These are phyloP conservation scores for Lichenothelia convexa DNA, from an alignment of 495 filamentous ascomycete genomes.

Conservation along the genomic window DNA sequence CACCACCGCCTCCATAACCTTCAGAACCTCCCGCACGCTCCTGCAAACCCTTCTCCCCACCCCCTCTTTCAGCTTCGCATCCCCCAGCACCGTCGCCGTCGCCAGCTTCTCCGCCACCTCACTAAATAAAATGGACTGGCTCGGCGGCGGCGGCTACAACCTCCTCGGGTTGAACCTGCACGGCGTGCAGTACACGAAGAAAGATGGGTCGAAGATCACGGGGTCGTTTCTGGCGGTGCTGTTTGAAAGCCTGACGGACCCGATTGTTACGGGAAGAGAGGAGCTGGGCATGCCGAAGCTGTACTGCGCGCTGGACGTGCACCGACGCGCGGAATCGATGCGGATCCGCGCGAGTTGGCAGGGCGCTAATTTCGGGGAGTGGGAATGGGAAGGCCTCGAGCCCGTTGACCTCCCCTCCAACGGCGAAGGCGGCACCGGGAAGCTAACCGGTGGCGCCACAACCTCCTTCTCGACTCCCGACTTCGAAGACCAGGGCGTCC, in stretches of 20 bases:
- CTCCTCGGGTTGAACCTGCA: constrained; percentile 38
- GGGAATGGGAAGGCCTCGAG: constrained; percentile 23
- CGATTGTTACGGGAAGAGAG: constrained; percentile 33
- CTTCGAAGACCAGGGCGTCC: constrained; percentile 23
- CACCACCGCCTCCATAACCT: constrained; percentile 33
- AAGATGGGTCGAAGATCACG: constrained; percentile 26
- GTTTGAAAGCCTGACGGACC: constrained; percentile 34
- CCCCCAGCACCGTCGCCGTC: constrained; percentile 29
- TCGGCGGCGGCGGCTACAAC: constrained; percentile 36
- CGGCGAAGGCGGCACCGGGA: constrained; percentile 15
- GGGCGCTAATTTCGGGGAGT: constrained; percentile 26
- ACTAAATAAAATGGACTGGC: constrained; percentile 34
- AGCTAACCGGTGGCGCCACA: no score
- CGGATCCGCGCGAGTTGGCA: constrained; percentile 29
- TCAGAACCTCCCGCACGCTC: constrained; percentile 38
- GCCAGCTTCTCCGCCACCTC: constrained; percentile 32
- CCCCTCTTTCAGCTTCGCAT: constrained; percentile 23
- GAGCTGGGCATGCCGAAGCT: constrained; percentile 41
- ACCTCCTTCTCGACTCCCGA: no score
- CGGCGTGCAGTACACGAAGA: constrained; percentile 34
- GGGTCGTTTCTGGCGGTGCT: constrained; percentile 37
- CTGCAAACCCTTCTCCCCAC: constrained; percentile 35
- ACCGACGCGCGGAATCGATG: constrained; percentile 20
- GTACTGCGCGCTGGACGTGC: constrained; percentile 28
- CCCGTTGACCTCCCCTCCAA: constrained; percentile 16